Evolutionary conservation across 2,329 filamentous ascomycete species (phyloP), one percentile per base, ranked within the genome.

Genomic region (Aspergillus sp.): DNA sequence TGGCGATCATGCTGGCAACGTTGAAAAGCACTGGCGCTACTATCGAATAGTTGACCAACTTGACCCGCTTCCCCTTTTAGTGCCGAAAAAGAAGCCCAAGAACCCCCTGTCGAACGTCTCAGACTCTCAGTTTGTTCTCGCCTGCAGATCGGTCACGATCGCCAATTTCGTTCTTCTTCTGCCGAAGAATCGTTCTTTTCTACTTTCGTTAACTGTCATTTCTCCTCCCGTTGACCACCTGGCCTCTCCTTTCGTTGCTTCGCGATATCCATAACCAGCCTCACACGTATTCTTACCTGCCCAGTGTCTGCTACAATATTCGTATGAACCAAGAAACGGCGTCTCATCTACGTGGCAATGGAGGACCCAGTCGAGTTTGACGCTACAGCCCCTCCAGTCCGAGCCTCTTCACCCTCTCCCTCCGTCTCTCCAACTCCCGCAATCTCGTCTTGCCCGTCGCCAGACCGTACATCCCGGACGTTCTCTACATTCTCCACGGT

Each of bases 401-500:
- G 72, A n/a, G 67, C 70, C 34, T 68, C 67, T 5, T 77, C 76
- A 40, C 73, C 73, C 17, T 76, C 75, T 11, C 73, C 76, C 4
- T 76, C 73, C 9, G 66, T 77, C 55, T 71, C 73, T 22, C 73
- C 75, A 17, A 77, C 75, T 5, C 75, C 75, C 4, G 75, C 75
- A 41, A 75, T 78, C 49, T 78, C 75, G 20, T 76, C 76, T 11
- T 77, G 74, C 58, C 74, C 74, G 13, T 77, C 75, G 7, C 74
- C 75, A 33, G 75, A 73, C 56, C 75, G 77, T 55, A 79, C 77
- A 30, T 30, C 27, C 27, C 27, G 27, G 11, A 30, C 27, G 30
- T 78, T 79, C 61, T 79, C 77, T 33, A 76, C 75, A 56, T 78
- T 79, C 61, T 79, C 77, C 34, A 76, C 75, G 56, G 68, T 77